Evolutionary conservation across 805 yeast species (phyloP), one percentile per base, ranked within the genome.

Genomic region (Yarrowia sp.): DNA sequence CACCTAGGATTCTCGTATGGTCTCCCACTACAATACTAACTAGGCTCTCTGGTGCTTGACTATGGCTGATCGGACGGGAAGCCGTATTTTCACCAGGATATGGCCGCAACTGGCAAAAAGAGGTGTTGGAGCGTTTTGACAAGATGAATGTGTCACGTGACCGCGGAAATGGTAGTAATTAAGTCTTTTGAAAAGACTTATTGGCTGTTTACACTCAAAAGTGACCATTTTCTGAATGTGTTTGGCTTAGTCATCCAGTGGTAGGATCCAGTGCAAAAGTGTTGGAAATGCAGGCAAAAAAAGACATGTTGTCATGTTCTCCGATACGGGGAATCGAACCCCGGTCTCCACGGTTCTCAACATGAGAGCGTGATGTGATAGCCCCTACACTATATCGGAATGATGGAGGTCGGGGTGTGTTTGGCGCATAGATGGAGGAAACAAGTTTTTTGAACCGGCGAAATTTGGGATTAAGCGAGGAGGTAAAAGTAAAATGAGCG

Each of bases 281-380:
- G 32, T 26, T 26, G 32, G 32, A 26, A 26, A 26, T 26, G 32
- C 32, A 5, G 8, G 40, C 40, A 38, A 38, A 32, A 49, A 32
- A 15, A 26, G 36, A 22, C 22, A 10, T 7, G 3, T 11, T 5
- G 56, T 52, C 56, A 52, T 42, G 56, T 36, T 42, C 67, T 61
- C 67, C 67, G 67, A 61, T 46, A 61, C 67, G 67, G 67, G 67
- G 67, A 61, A 61, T 61, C 67, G 67, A 61, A 61, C 67, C 67
- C 67, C 67, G 67, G 67, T 61, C 67, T 61, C 64, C 64, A 56
- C 64, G 64, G 64, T 56, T 56, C 64, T 42, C 64, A 42, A 56
- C 48, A 10, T 56, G 64, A 56, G 64, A 56, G 64, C 64, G 64
- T 56, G 64, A 56, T 56, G 64, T 56, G 64, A 56, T 56, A 56